These are phyloP conservation scores for Wickerhamiella vanderwaltii DNA, from an alignment of 805 yeast species.

Conservation along the genomic window DNA sequence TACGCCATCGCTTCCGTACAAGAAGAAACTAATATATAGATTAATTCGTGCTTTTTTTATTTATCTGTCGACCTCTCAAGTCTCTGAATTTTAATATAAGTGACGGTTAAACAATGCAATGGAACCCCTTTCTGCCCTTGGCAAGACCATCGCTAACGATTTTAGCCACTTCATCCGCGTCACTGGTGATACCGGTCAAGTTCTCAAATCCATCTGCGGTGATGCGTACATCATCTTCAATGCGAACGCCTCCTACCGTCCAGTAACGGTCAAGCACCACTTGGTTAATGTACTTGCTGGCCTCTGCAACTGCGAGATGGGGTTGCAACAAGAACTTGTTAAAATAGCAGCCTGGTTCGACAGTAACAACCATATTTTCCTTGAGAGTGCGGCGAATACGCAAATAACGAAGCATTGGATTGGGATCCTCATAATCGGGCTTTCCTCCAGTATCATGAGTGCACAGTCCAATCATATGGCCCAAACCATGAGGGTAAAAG, in stretches of 20 bases:
- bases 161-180: conserved; percentile 66
- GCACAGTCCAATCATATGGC: conserved; percentile 88
- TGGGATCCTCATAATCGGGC: conserved; percentile 74
- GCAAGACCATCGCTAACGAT: conserved; percentile 59
- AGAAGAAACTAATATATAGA: no score
- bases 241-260: conserved; percentile 93
- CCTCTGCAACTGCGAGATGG: conserved; percentile 31
- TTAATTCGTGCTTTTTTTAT: no score
- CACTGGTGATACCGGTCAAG: conserved; percentile 70
- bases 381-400: conserved; percentile 65
- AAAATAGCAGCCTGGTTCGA: conserved; percentile 92
- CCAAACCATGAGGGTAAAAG: conserved; percentile 92
- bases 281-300: conserved; percentile 46
- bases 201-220: conserved; percentile 69
- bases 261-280: conserved; percentile 63
- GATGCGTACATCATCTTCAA: conserved; percentile 83
- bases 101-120: conserved; percentile 32
- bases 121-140: conserved; percentile 54
- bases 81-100: not conserved
- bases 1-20: conserved; percentile 37
- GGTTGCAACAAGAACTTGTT: conserved; percentile 68
- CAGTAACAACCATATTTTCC: conserved; percentile 76
- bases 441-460: conserved; percentile 92
- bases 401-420: conserved; percentile 62
- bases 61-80: not conserved